Percentiles rank a stretch among this genome's conserved stretches.
Evolutionary conservation across 495 filamentous ascomycete genomes (phyloP).

Genomic region (Peziza echinospora): DNA sequence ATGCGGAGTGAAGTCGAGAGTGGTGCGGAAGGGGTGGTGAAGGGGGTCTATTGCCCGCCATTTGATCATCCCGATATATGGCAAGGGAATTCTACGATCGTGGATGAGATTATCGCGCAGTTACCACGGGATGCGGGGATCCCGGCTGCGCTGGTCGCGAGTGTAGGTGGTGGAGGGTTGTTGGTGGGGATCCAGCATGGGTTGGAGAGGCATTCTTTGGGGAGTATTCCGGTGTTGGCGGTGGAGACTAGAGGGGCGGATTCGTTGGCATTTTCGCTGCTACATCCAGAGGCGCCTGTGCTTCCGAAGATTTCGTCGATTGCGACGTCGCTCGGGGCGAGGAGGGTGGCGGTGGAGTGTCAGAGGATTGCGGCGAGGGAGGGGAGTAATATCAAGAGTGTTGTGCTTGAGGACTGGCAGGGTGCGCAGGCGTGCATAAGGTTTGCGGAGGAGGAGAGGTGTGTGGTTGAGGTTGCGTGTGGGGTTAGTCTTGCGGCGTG

Average conservation of each 20-base stretch:
- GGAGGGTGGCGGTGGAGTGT: constrained; percentile 46
- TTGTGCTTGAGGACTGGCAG: constrained; percentile 56
- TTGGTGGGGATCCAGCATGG: constrained; percentile 61
- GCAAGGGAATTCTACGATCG: constrained; percentile 50
- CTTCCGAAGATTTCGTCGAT: constrained; percentile 58
- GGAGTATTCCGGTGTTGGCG: constrained; percentile 36
- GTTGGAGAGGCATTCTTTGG: constrained; percentile 29
- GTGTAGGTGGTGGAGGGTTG: constrained; percentile 75
- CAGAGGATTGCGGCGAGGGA: constrained; percentile 36
- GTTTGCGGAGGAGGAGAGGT: constrained; percentile 60
- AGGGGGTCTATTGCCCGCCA: constrained; percentile 69
- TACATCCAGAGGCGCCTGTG: constrained; percentile 37
- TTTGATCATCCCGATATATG: constrained; percentile 79
- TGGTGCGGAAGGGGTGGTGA: constrained; percentile 4
- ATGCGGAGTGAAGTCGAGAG: constrained; percentile 28
- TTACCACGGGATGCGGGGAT: constrained; percentile 23
- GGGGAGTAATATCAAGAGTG: constrained; percentile 34
- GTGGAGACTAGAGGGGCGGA: constrained; percentile 71
- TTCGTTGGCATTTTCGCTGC: constrained; percentile 39
- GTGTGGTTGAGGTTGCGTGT: constrained; percentile 65
- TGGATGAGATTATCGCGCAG: constrained; percentile 50
- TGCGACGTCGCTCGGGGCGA: constrained; percentile 57
- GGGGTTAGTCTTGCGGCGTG: constrained; percentile 51
- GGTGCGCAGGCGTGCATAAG: constrained; percentile 54
- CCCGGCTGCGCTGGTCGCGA: constrained; percentile 52